phyloP scores from a whole-genome alignment of 2,329 filamentous ascomycete genomes.

The Epichloe coenophiala region DNA sequence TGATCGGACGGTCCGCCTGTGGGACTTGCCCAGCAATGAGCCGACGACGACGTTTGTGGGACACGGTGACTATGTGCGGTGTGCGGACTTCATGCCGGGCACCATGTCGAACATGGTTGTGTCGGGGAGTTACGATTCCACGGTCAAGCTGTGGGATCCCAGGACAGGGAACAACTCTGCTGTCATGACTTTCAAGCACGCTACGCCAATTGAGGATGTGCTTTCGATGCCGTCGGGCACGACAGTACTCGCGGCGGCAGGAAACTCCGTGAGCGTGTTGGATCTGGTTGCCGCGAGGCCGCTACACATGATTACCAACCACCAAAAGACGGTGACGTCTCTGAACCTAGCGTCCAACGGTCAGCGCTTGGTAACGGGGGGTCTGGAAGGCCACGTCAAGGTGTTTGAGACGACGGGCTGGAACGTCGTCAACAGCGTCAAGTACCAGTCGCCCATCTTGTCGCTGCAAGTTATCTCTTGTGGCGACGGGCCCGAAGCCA shows the following conservation, averaged over 20 bases:
- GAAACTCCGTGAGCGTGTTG: slow-evolving; percentile 77
- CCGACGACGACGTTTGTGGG: slow-evolving; percentile 69
- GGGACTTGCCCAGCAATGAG: slow-evolving; percentile 76
- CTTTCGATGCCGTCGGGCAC: slow-evolving; percentile 77
- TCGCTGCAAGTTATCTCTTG: slow-evolving; percentile 59
- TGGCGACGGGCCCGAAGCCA: slow-evolving; percentile 29
- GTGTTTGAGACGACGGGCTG: slow-evolving; percentile 87
- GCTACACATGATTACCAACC: slow-evolving; percentile 75
- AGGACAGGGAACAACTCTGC: slow-evolving; percentile 50
- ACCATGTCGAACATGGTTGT: slow-evolving; percentile 62
- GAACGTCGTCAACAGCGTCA: slow-evolving; percentile 91
- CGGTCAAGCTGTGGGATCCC: slow-evolving; percentile 87
- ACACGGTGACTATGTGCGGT: slow-evolving; percentile 85
- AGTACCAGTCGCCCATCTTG: slow-evolving; percentile 85
- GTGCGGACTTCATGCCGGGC: slow-evolving; percentile 71
- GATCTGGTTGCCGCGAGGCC: slow-evolving; percentile 87
- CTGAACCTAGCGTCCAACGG: slow-evolving; percentile 71
- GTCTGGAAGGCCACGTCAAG: slow-evolving; percentile 91
- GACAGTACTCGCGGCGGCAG: slow-evolving; percentile 70
- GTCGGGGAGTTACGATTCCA: slow-evolving; percentile 89
- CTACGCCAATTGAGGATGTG: slow-evolving; percentile 79
- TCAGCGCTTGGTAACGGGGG: slow-evolving; percentile 75
- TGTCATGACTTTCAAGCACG: slow-evolving; percentile 91
- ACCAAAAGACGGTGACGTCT: slow-evolving; percentile 94
- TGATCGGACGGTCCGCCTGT: slow-evolving; percentile 82